Evolutionary conservation across 2,329 filamentous ascomycete species (phyloP).

Genomic region (Penicillium sp.): DNA sequence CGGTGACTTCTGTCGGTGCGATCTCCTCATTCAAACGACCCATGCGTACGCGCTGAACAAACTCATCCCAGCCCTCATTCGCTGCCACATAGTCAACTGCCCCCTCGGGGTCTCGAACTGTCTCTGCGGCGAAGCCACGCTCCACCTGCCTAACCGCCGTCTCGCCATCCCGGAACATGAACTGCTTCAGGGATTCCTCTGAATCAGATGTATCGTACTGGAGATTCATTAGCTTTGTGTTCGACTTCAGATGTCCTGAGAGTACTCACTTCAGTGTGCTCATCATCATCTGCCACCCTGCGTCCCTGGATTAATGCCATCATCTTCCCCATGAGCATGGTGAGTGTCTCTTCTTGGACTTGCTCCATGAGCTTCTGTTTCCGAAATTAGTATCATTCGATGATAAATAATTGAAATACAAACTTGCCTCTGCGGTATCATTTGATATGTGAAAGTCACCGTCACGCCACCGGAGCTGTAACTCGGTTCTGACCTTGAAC

Average conservation of each 20-base stretch:
- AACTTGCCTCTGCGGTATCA: conserved; percentile 33
- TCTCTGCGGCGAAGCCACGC: conserved; percentile 38
- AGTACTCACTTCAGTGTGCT: conserved; percentile 26
- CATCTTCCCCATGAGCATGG: conserved; percentile 22
- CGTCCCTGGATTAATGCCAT: conserved; percentile 20
- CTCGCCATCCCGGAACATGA: conserved; percentile 23
- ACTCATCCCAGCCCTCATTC: conserved; percentile 42
- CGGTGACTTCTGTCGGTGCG: conserved; percentile 35
- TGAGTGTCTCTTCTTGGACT: conserved; percentile 18
- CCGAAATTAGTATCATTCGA: not conserved
- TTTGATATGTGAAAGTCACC: conserved; percentile 36
- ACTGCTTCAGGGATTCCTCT: conserved; percentile 27
- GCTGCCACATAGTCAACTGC: conserved; percentile 38
- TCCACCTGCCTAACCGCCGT: conserved; percentile 25
- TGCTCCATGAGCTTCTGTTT: conserved; percentile 14
- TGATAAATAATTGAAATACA: not conserved
- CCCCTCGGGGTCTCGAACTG: conserved; percentile 35
- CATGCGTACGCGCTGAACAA: conserved; percentile 40
- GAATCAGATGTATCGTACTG: conserved; percentile 35
- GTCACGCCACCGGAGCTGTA: conserved; percentile 31
- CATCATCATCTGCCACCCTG: conserved; percentile 24
- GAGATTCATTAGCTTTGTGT: not conserved
- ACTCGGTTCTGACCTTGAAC: conserved; percentile 34
- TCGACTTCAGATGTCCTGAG: not conserved
- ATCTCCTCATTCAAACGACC: conserved; percentile 42